phyloP scores from a whole-genome alignment of 169 alveolate genomes.

The Cryptosporidium sp. region DNA sequence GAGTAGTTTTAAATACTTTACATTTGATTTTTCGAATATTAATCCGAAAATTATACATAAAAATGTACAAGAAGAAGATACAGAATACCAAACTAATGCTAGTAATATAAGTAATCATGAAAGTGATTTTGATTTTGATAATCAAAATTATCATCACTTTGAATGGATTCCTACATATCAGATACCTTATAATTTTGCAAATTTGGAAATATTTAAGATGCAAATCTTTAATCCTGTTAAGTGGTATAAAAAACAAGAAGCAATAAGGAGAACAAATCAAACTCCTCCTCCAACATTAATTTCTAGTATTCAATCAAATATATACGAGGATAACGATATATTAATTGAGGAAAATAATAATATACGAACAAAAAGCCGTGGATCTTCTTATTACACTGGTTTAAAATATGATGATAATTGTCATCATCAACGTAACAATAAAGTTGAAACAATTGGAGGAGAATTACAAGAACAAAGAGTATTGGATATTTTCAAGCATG shows the following conservation, averaged over 20 bases:
- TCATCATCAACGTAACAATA: not conserved
- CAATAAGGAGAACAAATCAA: slow-evolving; percentile 11
- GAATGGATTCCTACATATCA: slow-evolving; percentile 51
- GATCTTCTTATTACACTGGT: not conserved
- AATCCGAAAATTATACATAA: not conserved
- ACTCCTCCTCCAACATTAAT: slow-evolving; percentile 60
- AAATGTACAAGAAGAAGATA: not conserved
- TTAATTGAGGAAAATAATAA: not conserved
- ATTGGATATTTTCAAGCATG: slow-evolving; percentile 7
- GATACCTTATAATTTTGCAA: slow-evolving; percentile 58
- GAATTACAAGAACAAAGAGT: not conserved
- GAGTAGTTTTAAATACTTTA: slow-evolving; percentile 9
- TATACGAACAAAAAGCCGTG: not conserved
- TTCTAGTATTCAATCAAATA: not conserved
- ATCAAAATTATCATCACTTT: not conserved
- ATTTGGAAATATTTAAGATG: slow-evolving; percentile 7
- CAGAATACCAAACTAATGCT: too few species aligned
- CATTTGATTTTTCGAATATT: slow-evolving; percentile 14
- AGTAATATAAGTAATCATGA: not conserved
- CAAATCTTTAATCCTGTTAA: slow-evolving; percentile 55
- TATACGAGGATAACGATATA: not conserved
- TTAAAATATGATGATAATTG: too few species aligned
- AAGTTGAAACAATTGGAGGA: not conserved
- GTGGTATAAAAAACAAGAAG: slow-evolving; percentile 37
- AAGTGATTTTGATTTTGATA: not conserved